Conservation (phyloP, 169 alveolate genomes). For the Plasmodium gonderi region DNA sequence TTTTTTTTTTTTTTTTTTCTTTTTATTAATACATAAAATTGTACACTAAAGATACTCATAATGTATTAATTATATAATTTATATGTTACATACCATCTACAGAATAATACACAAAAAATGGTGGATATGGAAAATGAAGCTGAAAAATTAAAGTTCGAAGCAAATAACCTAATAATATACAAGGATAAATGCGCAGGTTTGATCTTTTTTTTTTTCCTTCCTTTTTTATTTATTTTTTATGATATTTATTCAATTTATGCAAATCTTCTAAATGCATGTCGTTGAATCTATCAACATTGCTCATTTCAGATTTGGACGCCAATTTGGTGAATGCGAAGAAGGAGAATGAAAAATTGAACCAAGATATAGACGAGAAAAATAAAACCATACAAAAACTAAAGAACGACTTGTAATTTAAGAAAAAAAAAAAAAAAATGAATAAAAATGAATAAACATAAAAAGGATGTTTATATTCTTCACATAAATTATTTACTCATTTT, state of each 20-base stretch:
- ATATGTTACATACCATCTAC: background rate
- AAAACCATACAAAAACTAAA: slow-evolving; percentile 59
- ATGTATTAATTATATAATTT: background rate
- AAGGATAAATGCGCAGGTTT: slow-evolving; percentile 64
- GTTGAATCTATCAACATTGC: background rate
- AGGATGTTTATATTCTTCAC: background rate
- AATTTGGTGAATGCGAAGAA: slow-evolving; percentile 26
- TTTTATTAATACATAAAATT: background rate
- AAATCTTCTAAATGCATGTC: background rate
- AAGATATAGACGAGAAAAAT: slow-evolving; percentile 53
- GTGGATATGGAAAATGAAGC: slow-evolving; percentile 69
- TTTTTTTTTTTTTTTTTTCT: background rate
- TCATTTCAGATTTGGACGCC: slow-evolving; percentile 30
- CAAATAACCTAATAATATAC: slow-evolving; percentile 38
- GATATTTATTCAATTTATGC: background rate
- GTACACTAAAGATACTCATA: background rate
- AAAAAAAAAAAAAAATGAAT: background rate
- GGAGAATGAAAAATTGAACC: slow-evolving; percentile 46
- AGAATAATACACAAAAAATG: slow-evolving; percentile 64
- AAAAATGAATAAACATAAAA: background rate
- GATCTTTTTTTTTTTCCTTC: background rate
- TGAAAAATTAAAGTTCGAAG: slow-evolving; percentile 42
- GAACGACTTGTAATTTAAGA: slow-evolving; percentile 43
- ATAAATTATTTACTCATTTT: background rate
- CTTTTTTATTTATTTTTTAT: background rate